Percentiles rank a stretch among this genome's conserved stretches.
These are phyloP conservation scores for Leishmania lainsoni DNA, from an alignment of 208 protist genomes.

Conservation along the genomic window DNA sequence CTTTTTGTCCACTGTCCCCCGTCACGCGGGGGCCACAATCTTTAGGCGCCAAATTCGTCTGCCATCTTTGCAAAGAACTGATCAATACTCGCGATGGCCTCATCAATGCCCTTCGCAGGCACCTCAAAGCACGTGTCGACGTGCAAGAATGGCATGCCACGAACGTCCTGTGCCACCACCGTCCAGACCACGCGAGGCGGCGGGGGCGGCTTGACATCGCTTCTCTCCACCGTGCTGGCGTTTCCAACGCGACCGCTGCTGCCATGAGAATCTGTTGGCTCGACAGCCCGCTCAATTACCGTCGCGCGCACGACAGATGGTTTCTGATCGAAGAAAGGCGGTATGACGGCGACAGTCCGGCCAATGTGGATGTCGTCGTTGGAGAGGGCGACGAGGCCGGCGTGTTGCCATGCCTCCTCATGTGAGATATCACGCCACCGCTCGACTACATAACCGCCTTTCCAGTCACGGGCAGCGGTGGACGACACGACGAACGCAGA, in stretches of 20 bases:
- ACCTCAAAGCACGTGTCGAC: slow-evolving; percentile 60
- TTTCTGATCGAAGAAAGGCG: slow-evolving; percentile 57
- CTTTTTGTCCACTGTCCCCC: neutral
- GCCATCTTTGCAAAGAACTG: slow-evolving; percentile 52
- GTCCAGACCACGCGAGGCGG: slow-evolving; percentile 48
- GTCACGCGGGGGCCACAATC: neutral
- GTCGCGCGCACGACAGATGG: slow-evolving; percentile 70
- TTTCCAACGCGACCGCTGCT: neutral
- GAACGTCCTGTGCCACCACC: slow-evolving; percentile 51
- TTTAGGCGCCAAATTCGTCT: neutral
- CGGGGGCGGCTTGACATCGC: neutral
- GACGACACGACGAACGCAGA: neutral
- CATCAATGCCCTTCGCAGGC: slow-evolving; percentile 36
- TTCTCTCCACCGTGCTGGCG: neutral
- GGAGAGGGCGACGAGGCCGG: slow-evolving; percentile 46
- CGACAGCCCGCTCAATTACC: slow-evolving; percentile 48
- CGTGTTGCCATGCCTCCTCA: slow-evolving; percentile 37
- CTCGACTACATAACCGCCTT: slow-evolving; percentile 63
- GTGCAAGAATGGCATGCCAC: slow-evolving; percentile 57
- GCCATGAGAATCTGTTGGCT: slow-evolving; percentile 4
- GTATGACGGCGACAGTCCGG: slow-evolving; percentile 62
- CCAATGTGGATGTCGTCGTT: slow-evolving; percentile 47
- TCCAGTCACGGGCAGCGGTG: slow-evolving; percentile 14
- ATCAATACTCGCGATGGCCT: slow-evolving; percentile 52
- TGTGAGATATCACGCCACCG: slow-evolving; percentile 52